Conservation (phyloP, 2,329 filamentous ascomycete genomes). For the Orbilia ellipsospora region DNA sequence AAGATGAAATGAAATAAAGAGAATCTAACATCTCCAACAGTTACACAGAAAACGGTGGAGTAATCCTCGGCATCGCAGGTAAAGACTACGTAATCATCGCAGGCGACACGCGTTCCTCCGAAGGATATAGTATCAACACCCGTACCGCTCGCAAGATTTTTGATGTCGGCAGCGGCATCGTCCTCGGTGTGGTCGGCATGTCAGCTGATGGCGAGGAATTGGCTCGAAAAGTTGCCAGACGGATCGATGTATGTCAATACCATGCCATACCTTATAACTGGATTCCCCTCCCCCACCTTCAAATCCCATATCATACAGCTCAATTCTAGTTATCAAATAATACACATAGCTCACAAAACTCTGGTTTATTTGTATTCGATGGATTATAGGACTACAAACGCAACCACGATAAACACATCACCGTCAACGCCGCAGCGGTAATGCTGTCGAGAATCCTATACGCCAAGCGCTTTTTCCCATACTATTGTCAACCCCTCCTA, state of each 20-base stretch:
- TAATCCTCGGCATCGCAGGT: constrained; percentile 92
- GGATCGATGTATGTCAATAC: constrained; percentile 57
- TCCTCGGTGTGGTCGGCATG: constrained; percentile 94
- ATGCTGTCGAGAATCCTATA: constrained; percentile 95
- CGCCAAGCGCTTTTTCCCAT: constrained; percentile 97
- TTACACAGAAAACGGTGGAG: constrained; percentile 98
- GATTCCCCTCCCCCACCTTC: background rate
- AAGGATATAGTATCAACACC: constrained; percentile 99
- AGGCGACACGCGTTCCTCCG: constrained; percentile 94
- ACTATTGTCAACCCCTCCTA: constrained; percentile 95
- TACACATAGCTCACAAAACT: background rate
- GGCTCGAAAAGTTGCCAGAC: constrained; percentile 62
- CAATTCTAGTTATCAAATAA: background rate
- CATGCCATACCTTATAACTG: background rate
- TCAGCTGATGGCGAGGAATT: constrained; percentile 93
- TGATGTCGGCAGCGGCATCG: constrained; percentile 93
- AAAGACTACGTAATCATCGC: constrained; percentile 95
- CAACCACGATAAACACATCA: constrained; percentile 78
- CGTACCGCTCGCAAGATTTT: constrained; percentile 95
- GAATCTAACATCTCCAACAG: constrained; percentile 64
- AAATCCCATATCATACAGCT: background rate
- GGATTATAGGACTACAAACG: constrained; percentile 59
- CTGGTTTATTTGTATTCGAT: background rate
- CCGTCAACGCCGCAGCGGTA: constrained; percentile 92
- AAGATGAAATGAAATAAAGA: background rate